Evolutionary conservation across 208 protist species (phyloP), one percentile per base, ranked within the genome.

Genomic region (Sergeia podlipaevii): DNA sequence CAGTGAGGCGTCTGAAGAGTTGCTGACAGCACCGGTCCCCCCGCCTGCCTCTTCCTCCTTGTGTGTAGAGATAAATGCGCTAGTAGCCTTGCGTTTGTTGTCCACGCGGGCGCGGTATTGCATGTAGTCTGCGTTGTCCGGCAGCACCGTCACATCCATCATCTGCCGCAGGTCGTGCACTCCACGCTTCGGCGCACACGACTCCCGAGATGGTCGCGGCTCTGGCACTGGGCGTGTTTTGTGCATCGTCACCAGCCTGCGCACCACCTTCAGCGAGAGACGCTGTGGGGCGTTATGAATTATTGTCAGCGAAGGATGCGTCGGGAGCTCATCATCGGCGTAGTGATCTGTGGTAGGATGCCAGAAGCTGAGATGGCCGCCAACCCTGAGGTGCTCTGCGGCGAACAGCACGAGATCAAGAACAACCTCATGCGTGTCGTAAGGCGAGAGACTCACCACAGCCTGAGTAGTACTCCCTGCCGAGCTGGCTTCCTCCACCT

Each of bases 331-430:
- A 11, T 74, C 83, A 36, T 75, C 51, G 21, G 77, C 89, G 69
- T 95, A 97, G 32, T 67, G 57, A 47, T 79, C 64, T 7, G 93
- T 97, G 11, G 95, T 98, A 26, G 96, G 91, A 66, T 97, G 89
- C 95, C 95, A 98, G 63, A 96, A 97, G 41, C 90, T 76, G 6
- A 98, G 74, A 33, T 77, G 67, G 13, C 96, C 95, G 17, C 89
- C 89, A 15, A 97, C 44, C 10, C 82, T 74, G 2, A 98, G 72
- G 26, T 76, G 60, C 38, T 77, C 73, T 0, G 96, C 93, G 4
- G 95, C 95, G 54, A 97, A 97, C 28, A 92, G 59, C 24, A 98
- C 70, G 4, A 98, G 62, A 62, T 98, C 96, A 0, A 84, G 49
- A 49, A 93, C 61, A 18, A 98, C 72, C 10, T 95, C 87, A 18